Evolutionary conservation across 2,329 filamentous ascomycete species (phyloP), one percentile per base, ranked within the genome.

Genomic region (Tothia fuscella): DNA sequence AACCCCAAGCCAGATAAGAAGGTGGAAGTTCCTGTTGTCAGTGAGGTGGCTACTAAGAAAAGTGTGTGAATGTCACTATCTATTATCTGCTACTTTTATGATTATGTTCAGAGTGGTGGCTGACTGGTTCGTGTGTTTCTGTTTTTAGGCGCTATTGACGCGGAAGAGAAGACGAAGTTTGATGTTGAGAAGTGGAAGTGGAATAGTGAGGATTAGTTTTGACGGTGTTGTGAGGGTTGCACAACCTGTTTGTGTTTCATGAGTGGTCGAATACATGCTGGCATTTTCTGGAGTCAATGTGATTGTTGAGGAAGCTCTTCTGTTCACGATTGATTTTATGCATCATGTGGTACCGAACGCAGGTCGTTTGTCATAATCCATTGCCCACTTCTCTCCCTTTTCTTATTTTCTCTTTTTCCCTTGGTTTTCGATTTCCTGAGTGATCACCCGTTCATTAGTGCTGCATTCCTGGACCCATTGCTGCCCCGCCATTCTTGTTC

Each of bases 201-300:
- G 39, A 31, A 4, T 17, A 24, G 17, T 29, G n/a, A 19, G 22
- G 3, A 14, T 28, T 26, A 28, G 35, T 5, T 17, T 6, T 10
- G 35, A 25, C 21, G 35, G n/a, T n/a, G n/a, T n/a, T n/a, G n/a
- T n/a, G n/a, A n/a, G n/a, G n/a, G n/a, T n/a, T n/a, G n/a, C n/a
- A n/a, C n/a, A n/a, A n/a, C n/a, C n/a, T n/a, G n/a, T 28, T 25
- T 37, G 35, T 21, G 17, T n/a, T 37, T 29, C 28, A 37, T 9
- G 1, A 25, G 22, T 21, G 7, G 19, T 12, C 20, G 21, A 36
- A 14, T 24, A 13, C n/a, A 17, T 34, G 17, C 7, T 4, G 6
- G 13, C 1, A 2, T 20, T 34, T 21, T 20, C 6, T 10, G 13
- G 10, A 10, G 14, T 13, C 14, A 12, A 10, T 3, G 19, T n/a